Percentiles rank a stretch among this genome's conserved stretches.
These are phyloP conservation scores for Mucor sp. DNA, from an alignment of 371 early-diverging fungal genomes.

Conservation along the genomic window DNA sequence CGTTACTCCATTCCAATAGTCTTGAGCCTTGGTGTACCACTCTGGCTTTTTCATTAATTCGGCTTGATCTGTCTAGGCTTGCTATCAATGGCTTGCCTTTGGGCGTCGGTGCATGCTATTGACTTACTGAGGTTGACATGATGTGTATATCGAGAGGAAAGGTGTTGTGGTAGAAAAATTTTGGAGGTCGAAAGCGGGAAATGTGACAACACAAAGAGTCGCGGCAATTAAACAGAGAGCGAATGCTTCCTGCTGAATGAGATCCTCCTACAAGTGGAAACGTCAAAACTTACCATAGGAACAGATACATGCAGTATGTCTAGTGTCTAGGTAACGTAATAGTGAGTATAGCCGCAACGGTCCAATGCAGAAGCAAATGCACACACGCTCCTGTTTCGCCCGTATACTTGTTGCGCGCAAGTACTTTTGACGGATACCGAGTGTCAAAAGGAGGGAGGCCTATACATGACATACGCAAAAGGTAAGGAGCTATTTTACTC, in stretches of 20 bases:
- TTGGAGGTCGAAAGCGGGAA: background rate
- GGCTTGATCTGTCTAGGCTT: background rate
- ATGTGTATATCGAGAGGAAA: background rate
- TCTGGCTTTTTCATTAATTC: conserved; percentile 36
- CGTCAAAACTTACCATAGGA: background rate
- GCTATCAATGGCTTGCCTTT: background rate
- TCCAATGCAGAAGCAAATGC: background rate
- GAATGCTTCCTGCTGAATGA: no score
- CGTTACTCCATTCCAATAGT: conserved; percentile 79
- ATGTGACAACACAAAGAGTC: background rate
- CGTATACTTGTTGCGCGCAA: background rate
- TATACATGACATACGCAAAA: background rate
- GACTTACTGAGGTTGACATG: conserved; percentile 4
- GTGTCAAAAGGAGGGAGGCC: background rate
- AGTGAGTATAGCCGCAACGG: no score
- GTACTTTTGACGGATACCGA: background rate
- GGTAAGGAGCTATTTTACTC: background rate
- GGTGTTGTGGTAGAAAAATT: background rate
- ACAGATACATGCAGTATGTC: background rate
- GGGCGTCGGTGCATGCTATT: background rate
- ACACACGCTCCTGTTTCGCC: no score
- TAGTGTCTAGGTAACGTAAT: no score
- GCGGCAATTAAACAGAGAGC: background rate
- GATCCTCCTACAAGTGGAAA: no score
- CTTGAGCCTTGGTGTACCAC: conserved; percentile 89